phyloP scores from a whole-genome alignment of 2,329 filamentous ascomycete genomes.

The Parafenestella ontariensis region DNA sequence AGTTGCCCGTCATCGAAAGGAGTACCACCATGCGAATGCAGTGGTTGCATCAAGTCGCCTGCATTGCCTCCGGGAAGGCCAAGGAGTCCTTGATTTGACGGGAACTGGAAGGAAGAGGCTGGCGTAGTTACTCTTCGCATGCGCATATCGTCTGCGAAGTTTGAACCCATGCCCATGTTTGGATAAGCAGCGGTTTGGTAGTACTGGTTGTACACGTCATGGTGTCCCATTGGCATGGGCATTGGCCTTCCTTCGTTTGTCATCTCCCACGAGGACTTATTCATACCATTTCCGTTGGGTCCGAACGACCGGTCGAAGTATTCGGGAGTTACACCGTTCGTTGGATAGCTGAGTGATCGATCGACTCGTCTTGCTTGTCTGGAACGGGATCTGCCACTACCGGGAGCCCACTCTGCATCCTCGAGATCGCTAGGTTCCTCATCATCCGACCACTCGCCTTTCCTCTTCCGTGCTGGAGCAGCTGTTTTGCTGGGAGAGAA shows the following conservation, averaged over 20 bases:
- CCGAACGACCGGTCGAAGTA: constrained; percentile 39
- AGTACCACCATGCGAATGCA: constrained; percentile 36
- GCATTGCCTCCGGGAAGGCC: constrained; percentile 50
- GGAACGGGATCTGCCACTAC: constrained; percentile 28
- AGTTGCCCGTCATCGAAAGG: constrained; percentile 47
- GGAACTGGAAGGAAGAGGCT: constrained; percentile 36
- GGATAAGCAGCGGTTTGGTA: constrained; percentile 59
- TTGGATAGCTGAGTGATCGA: constrained; percentile 33
- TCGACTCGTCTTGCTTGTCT: constrained; percentile 35
- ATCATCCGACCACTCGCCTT: constrained; percentile 49
- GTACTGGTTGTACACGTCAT: constrained; percentile 57
- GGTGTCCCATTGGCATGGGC: constrained; percentile 50
- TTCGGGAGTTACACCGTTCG: constrained; percentile 29
- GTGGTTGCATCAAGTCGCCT: constrained; percentile 46
- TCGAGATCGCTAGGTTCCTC: constrained; percentile 53
- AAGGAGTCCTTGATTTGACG: constrained; percentile 41
- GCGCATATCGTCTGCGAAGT: constrained; percentile 48
- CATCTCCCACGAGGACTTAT: constrained; percentile 59
- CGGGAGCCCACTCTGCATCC: constrained; percentile 48
- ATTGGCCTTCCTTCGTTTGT: constrained; percentile 59
- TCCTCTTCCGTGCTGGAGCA: constrained; percentile 56
- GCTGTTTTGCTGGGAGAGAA: constrained; percentile 82
- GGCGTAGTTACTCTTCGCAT: constrained; percentile 51
- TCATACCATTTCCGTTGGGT: constrained; percentile 43
- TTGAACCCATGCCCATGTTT: constrained; percentile 35